Base-by-base conservation (phyloP, 352 stramenopile genomes). In the Pythium apleroticum region DNA sequence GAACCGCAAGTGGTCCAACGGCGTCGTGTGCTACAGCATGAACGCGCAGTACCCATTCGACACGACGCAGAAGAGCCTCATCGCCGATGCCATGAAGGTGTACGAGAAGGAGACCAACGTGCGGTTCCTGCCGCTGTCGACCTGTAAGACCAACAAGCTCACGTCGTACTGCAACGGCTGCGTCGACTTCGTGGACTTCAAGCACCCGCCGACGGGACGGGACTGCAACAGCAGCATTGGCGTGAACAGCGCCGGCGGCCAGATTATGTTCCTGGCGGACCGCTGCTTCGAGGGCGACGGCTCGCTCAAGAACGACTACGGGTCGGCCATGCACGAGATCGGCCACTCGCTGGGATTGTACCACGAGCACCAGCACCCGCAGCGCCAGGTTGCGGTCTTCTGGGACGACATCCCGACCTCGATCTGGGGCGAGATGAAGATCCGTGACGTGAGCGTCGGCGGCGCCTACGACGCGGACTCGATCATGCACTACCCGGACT, bases 211-310 rank as follows among this genome's bases (percentile, higher is more conserved):
- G 1, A 84, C 69, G 12, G 83, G 83, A 1, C 83, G 83, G 1
- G 83, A 91, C 76, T 91, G 83, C 64, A 91, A 91, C 77, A 86
- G 77, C 30, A 89, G 78, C 43, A 91, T 91, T 48, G 83, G 83
- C 52, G 81, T 92, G 35, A 90, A 81, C 54, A 68, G 78, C 35
- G 75, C 80, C 2, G 81, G 83, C 0, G 60, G 76, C 11, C 83
- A 92, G 69, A 76, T 78, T 60, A 88, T 92, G 79, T 86, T 88
- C 68, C 73, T 91, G 4, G 78, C 83, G 2, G 83, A 90, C 58
- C 83, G 83, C 17, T 91, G 83, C 71, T 91, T 91, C 52, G 80
- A 90, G 60, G 77, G 83, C 54, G 83, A 93, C 66, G 78, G 88
- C 66, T 68, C 76, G 27, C 75, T 89, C 49, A 91, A 91, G 73